Percentiles rank a stretch among this genome's conserved stretches.
Conservation (phyloP, 2,329 filamentous ascomycete species). For the Ceratocystis cubensis region DNA sequence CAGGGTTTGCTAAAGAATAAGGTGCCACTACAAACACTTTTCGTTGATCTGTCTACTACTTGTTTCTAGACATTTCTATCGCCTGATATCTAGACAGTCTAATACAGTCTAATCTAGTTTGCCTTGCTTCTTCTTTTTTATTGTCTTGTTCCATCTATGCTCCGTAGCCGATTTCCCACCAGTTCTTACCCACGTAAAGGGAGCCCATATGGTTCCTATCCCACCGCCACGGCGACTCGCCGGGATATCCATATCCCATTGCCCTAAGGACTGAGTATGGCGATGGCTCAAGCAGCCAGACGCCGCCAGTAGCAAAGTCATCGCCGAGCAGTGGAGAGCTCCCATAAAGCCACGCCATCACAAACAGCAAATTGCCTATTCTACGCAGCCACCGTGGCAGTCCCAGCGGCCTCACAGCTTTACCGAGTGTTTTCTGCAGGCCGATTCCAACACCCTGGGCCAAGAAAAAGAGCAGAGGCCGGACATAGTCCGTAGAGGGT, state of each 20-base stretch:
- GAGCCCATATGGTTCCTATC: slow-evolving; percentile 37
- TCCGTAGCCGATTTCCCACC: slow-evolving; percentile 42
- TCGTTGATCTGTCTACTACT: background rate
- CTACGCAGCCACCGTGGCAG: slow-evolving; percentile 38
- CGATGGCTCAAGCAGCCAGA: slow-evolving; percentile 76
- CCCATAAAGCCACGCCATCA: slow-evolving; percentile 52
- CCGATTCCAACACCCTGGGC: slow-evolving; percentile 55
- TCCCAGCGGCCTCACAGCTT: slow-evolving; percentile 20
- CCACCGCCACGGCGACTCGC: slow-evolving; percentile 58
- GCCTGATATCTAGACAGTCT: background rate
- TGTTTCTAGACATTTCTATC: background rate
- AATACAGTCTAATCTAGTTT: background rate
- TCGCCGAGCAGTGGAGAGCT: slow-evolving; percentile 57
- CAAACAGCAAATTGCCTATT: slow-evolving; percentile 48
- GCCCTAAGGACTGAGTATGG: slow-evolving; percentile 59
- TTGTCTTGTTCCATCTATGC: background rate
- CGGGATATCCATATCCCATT: slow-evolving; percentile 48
- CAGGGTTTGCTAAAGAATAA: background rate
- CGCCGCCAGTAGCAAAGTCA: slow-evolving; percentile 59
- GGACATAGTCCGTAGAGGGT: slow-evolving; percentile 38
- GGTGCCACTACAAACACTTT: background rate
- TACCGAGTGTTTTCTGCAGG: slow-evolving; percentile 37
- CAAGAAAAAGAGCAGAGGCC: slow-evolving; percentile 56
- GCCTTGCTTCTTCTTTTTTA: no score
- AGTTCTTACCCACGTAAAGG: slow-evolving; percentile 48